Evolutionary conservation across 306 rosid species (phyloP).

Genomic region (Argentina anserina): DNA sequence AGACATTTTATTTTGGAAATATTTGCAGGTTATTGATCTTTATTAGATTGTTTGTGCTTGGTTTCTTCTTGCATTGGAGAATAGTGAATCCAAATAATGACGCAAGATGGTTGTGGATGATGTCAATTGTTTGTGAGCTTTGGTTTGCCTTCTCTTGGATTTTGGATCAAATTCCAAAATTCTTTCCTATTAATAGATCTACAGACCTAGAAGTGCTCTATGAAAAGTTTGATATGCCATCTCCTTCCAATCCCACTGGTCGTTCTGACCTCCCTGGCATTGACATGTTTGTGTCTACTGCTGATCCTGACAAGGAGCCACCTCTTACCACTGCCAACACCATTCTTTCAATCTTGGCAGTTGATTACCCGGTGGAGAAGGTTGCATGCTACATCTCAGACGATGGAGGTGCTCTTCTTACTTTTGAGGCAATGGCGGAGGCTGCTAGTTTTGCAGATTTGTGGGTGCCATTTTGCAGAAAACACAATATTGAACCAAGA

Average conservation of each 20-base stretch:
- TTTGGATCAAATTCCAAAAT: slow-evolving; percentile 83
- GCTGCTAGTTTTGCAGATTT: slow-evolving; percentile 91
- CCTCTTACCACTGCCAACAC: slow-evolving; percentile 91
- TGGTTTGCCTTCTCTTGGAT: slow-evolving; percentile 98
- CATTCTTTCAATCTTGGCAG: slow-evolving; percentile 76
- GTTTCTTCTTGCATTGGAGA: slow-evolving; percentile 80
- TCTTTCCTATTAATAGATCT: slow-evolving; percentile 69
- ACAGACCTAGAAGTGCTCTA: slow-evolving; percentile 70
- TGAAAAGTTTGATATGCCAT: slow-evolving; percentile 63
- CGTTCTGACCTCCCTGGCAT: slow-evolving; percentile 49
- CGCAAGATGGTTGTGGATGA: slow-evolving; percentile 74
- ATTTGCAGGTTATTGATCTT: slow-evolving; percentile 50
- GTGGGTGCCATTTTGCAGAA: slow-evolving; percentile 90
- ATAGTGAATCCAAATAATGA: slow-evolving; percentile 62
- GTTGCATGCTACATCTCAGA: slow-evolving; percentile 81
- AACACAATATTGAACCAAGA: slow-evolving; percentile 76
- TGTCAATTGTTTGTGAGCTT: slow-evolving; percentile 81
- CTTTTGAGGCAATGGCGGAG: slow-evolving; percentile 85
- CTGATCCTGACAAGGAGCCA: slow-evolving; percentile 92
- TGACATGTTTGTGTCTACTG: slow-evolving; percentile 82
- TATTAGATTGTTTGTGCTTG: slow-evolving; percentile 50
- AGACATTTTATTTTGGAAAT: neutral
- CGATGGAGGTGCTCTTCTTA: slow-evolving; percentile 83
- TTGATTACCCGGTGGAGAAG: slow-evolving; percentile 88
- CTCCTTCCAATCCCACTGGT: slow-evolving; percentile 49